Conservation (phyloP, 1,284 basidiomycete genomes). For the Sanghuangporus sanghuang region DNA sequence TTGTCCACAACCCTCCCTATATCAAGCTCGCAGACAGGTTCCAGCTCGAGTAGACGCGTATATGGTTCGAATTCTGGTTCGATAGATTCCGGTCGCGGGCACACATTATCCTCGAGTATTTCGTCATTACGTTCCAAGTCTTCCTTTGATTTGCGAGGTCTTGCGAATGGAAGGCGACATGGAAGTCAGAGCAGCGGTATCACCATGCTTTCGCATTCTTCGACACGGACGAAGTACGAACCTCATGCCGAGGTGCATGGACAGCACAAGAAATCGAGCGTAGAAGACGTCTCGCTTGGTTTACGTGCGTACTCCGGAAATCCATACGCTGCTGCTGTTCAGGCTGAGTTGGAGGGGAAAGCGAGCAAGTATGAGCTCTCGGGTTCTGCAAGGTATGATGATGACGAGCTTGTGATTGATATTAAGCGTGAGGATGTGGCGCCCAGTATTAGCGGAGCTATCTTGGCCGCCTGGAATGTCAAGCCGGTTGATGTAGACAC, state of each 20-base stretch:
- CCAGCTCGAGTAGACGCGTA: neutral
- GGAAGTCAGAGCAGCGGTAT: slow-evolving; percentile 4
- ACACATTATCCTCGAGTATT: neutral
- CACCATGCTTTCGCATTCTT: neutral
- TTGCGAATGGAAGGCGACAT: neutral
- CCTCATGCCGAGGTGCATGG: neutral
- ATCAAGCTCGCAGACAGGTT: neutral
- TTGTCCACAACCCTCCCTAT: neutral
- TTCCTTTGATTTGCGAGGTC: neutral
- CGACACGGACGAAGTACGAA: neutral
- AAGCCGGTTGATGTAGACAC: neutral
- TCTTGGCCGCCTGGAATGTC: neutral
- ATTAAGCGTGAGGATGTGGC: neutral
- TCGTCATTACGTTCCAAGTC: neutral
- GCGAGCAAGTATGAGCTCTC: neutral
- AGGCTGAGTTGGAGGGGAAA: neutral
- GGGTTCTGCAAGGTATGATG: neutral
- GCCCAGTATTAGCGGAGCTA: neutral
- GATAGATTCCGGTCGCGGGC: neutral
- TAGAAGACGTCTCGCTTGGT: neutral
- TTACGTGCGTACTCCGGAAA: slow-evolving; percentile 4
- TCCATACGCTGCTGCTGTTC: neutral
- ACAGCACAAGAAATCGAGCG: neutral
- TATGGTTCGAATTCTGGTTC: slow-evolving; percentile 7
- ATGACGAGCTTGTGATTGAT: slow-evolving; percentile 2